Evolutionary conservation across 1,139 yeast species (phyloP), one percentile per base, ranked within the genome.

Genomic region (Zygoascus hellenicus): DNA sequence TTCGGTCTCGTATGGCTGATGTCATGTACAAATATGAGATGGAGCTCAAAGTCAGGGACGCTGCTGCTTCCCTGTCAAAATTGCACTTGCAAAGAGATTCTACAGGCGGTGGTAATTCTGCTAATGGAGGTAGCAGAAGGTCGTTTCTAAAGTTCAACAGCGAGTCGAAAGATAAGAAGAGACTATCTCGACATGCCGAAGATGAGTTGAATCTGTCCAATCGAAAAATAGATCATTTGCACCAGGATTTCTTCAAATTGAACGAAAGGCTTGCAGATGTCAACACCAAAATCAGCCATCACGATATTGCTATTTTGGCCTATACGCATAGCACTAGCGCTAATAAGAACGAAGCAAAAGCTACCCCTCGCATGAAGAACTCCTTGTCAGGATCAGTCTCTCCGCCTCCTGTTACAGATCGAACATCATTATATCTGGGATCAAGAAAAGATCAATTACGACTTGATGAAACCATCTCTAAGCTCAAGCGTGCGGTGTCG

Each of bases 11-110:
- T 17, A 48, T 60, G 29, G 47, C 44, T 13, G 68, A 66, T 33
- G 39, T 62, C 26, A 46, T 49, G 29, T 58, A 57, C 45, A 61
- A 64, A 48, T 52, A 66, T 19, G 58, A 54, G 11, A 57, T 65
- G 49, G 68, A 66, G 52, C 37, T 41, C 15, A 66, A 65, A 49
- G 56, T 66, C 52, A 54, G 62, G 16, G 68, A 66, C 42, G 70
- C 70, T 1, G 68, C 70, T 7, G 45, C 55, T 33, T 55, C 63
- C 11, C 49, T 66, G 26, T 58, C 63, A 29, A 55, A 57, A 34
- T 57, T 63, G 15, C 64, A 60, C 44, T 35, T 43, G 7, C 41
- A 36, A 30, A 30, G 46, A 11, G 30, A 43, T 17, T 30, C 46
- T 9, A 36, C 46, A 2, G 15, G 37, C 17, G 22, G 22, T 14